A percentile compares a stretch with the other conserved stretches of the same genome.
Conservation (phyloP, 1,284 basidiomycete genomes). For the Cryptococcus sp. region DNA sequence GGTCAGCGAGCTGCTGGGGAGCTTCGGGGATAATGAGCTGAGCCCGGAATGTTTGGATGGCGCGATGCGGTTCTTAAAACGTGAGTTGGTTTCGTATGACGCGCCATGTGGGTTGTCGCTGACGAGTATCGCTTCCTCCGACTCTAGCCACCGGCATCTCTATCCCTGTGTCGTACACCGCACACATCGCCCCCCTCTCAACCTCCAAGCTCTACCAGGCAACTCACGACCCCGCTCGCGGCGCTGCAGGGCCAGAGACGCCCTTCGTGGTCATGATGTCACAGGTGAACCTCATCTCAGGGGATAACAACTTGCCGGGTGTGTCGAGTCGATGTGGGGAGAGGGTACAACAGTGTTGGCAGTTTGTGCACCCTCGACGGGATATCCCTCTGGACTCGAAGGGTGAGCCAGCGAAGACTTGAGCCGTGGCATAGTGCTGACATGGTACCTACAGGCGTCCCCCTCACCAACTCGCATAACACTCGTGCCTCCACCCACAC, state of each 20-base stretch:
- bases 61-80: constrained; percentile 84
- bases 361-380: constrained; percentile 86
- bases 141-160: constrained; percentile 65
- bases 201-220: constrained; percentile 88
- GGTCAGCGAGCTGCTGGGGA: constrained; percentile 92
- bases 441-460: constrained; percentile 58
- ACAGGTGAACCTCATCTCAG: constrained; percentile 81
- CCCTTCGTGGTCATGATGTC: constrained; percentile 99
- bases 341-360: constrained; percentile 92
- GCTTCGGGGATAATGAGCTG: constrained; percentile 98
- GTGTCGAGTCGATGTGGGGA: constrained; percentile 65
- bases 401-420: constrained; percentile 54
- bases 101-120: background rate
- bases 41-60: constrained; percentile 97
- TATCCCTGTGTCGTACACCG: constrained; percentile 93
- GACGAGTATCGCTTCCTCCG: background rate
- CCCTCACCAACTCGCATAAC: constrained; percentile 84
- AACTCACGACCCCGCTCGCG: constrained; percentile 52
- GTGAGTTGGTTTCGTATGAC: constrained; percentile 53
- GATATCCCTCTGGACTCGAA: constrained; percentile 69
- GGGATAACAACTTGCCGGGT: constrained; percentile 54
- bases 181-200: constrained; percentile 88
- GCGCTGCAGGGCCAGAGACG: constrained; percentile 72
- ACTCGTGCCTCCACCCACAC: constrained; percentile 71
- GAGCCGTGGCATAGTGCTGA: background rate